Percentiles rank a stretch among this genome's conserved stretches.
Evolutionary conservation across 169 alveolate genomes (phyloP).

Genomic region (Eimeria sp.): DNA sequence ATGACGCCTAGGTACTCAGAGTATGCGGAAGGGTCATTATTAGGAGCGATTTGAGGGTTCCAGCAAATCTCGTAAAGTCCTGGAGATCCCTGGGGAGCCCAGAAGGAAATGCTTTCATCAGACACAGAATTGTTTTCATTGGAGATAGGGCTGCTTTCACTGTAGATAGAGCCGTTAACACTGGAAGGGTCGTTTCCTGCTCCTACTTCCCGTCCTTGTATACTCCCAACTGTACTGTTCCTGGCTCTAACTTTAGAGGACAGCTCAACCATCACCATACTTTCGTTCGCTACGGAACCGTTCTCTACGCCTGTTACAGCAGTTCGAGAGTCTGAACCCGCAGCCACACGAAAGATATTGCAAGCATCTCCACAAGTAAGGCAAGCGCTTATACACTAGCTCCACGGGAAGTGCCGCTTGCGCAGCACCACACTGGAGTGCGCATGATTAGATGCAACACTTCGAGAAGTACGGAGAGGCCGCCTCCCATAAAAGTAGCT

Average conservation of each 20-base stretch:
- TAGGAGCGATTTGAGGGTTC: slow-evolving; percentile 48
- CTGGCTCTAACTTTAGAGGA: neutral
- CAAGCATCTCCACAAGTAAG: neutral
- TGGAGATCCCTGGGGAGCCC: slow-evolving; percentile 41
- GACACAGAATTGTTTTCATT: neutral
- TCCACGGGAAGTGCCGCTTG: neutral
- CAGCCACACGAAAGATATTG: neutral
- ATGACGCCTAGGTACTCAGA: slow-evolving; percentile 56
- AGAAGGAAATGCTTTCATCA: slow-evolving; percentile 49
- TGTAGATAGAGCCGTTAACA: neutral
- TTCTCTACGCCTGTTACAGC: neutral
- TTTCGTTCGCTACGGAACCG: neutral
- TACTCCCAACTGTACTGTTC: neutral
- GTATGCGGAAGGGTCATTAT: slow-evolving; percentile 59
- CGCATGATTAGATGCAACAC: neutral
- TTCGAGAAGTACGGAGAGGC: neutral
- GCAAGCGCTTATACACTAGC: neutral
- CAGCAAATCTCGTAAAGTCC: slow-evolving; percentile 74
- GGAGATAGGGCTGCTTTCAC: neutral
- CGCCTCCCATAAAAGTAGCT: neutral
- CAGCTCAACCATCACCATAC: slow-evolving; percentile 25
- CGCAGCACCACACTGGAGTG: neutral
- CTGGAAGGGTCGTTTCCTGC: neutral
- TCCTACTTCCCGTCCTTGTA: neutral
- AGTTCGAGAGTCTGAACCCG: neutral